Evolutionary conservation across 1,284 basidiomycete species (phyloP).

Genomic region (Ceratobasidium sp.): DNA sequence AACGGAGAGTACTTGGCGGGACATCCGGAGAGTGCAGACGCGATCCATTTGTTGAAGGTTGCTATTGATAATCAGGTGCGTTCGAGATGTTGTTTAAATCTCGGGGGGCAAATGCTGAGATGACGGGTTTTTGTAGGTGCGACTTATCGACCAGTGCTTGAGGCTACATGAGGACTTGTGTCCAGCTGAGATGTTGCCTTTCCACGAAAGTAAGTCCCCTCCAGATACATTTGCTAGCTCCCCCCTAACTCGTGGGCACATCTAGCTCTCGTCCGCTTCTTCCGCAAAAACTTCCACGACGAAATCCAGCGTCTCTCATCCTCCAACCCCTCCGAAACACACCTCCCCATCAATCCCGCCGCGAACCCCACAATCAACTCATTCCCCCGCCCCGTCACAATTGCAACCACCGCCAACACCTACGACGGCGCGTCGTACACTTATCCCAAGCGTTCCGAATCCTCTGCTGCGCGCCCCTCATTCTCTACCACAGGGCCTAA

Average conservation of each 20-base stretch:
- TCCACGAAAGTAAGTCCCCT: conserved; percentile 75
- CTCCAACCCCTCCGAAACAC: conserved; percentile 49
- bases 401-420: conserved; percentile 16
- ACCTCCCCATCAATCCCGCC: conserved; percentile 21
- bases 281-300: conserved; percentile 89
- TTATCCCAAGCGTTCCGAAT: conserved; percentile 43
- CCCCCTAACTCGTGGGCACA: background rate
- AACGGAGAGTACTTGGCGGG: conserved; percentile 74
- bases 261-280: conserved; percentile 81
- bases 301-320: conserved; percentile 82
- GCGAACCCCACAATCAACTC: background rate
- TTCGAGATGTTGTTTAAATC: conserved; percentile 29
- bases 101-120: background rate
- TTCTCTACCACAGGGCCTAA: conserved; percentile 12
- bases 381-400: conserved; percentile 35
- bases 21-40: conserved; percentile 78
- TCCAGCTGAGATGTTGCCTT: conserved; percentile 87
- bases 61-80: conserved; percentile 88
- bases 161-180: conserved; percentile 86
- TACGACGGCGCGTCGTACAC: conserved; percentile 24
- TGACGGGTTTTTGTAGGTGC: conserved; percentile 64
- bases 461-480: conserved; percentile 30
- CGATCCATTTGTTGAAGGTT: conserved; percentile 76
- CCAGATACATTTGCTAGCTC: background rate
- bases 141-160: conserved; percentile 86